Evolutionary conservation across 306 rosid species (phyloP).

Genomic region (Hippophae tibetana): DNA sequence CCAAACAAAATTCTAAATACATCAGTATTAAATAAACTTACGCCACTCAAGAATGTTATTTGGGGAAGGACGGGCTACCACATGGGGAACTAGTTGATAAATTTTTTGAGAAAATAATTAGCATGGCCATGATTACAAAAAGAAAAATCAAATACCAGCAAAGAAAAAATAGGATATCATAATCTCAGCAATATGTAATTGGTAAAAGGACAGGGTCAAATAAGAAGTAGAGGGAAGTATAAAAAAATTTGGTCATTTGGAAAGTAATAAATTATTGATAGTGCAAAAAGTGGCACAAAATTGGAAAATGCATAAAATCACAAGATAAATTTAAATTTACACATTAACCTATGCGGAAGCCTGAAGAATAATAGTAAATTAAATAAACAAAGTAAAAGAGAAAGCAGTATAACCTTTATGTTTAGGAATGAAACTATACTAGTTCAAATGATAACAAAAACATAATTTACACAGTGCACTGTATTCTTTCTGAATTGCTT

Average conservation of each 20-base stretch:
- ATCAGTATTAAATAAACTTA: constrained; percentile 38
- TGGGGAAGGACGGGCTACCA: constrained; percentile 87
- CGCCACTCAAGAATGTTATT: constrained; percentile 99
- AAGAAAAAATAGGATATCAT: not conserved
- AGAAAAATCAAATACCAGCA: constrained; percentile 3
- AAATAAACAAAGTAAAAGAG: not conserved
- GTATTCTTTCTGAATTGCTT: constrained; percentile 96
- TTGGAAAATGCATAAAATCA: not conserved
- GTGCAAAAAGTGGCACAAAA: no score
- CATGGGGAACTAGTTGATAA: constrained; percentile 97
- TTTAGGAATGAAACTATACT: not conserved
- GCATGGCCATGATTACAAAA: constrained; percentile 10
- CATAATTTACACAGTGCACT: constrained; percentile 93
- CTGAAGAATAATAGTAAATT: not conserved
- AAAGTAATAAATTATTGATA: no score
- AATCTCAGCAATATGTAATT: not conserved
- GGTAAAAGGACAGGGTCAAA: constrained; percentile 2
- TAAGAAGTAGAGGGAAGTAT: not conserved
- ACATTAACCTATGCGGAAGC: not conserved
- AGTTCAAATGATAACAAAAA: not conserved
- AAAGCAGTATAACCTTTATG: not conserved
- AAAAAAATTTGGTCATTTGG: no score
- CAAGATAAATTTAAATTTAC: not conserved
- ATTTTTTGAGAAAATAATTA: constrained; percentile 18
- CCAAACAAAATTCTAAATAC: no score